Evolutionary conservation across 2,329 filamentous ascomycete species (phyloP).

Genomic region (Orbilia quercus): DNA sequence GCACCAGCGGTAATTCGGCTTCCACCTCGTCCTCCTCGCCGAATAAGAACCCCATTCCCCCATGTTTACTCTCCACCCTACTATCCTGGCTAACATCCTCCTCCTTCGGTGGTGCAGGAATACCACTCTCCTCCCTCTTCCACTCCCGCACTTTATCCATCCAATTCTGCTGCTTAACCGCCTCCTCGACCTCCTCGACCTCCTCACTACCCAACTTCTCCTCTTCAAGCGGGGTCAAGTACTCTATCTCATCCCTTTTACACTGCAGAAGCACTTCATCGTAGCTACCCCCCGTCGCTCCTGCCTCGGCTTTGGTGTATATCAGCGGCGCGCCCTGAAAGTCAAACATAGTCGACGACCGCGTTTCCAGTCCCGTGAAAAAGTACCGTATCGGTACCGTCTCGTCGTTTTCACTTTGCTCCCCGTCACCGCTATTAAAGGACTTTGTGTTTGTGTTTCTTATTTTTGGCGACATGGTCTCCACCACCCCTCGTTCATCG

Average conservation of each 20-base stretch:
- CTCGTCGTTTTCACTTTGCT: not conserved
- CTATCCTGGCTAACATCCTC: not conserved
- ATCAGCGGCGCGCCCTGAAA: conserved; percentile 47
- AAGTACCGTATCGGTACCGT: conserved; percentile 37
- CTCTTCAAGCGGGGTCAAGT: conserved; percentile 44
- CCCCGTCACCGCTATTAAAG: too few species aligned
- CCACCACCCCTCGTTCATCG: conserved; percentile 2
- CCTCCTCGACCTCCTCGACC: conserved; percentile 9
- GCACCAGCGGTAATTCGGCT: not conserved
- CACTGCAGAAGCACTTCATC: conserved; percentile 49
- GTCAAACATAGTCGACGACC: conserved; percentile 47
- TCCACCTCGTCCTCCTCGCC: conserved; percentile 24
- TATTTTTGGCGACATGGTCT: not conserved
- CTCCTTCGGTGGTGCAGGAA: too few species aligned
- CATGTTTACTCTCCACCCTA: not conserved
- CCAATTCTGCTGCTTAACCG: not conserved
- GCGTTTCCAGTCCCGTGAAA: conserved; percentile 45
- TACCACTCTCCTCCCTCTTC: not conserved
- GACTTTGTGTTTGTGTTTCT: too few species aligned
- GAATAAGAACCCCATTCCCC: conserved; percentile 8
- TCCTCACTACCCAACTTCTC: conserved; percentile 2
- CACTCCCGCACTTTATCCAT: not conserved
- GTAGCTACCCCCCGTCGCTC: conserved; percentile 49
- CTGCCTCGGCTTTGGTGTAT: conserved; percentile 49
- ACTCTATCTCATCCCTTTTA: conserved; percentile 39